These are phyloP conservation scores for Hirschioporus abietinus DNA, from an alignment of 768 basidiomycete genomes.

Conservation along the genomic window DNA sequence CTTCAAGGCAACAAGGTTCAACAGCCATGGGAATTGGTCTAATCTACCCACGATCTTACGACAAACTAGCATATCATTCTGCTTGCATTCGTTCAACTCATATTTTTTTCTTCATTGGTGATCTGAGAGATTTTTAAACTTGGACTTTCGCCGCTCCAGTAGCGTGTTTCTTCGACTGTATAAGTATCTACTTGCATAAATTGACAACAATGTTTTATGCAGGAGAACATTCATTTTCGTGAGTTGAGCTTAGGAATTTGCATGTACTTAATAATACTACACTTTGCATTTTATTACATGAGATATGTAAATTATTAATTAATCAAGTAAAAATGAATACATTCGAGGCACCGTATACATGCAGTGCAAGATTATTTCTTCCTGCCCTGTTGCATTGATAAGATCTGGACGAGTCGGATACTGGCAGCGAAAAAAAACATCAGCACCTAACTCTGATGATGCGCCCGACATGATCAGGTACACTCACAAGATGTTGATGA, in stretches of 20 bases:
- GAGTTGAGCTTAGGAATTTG: not conserved
- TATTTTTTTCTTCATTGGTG: not conserved
- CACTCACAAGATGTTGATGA: conserved; percentile 84
- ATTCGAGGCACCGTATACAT: not conserved
- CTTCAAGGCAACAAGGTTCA: not conserved
- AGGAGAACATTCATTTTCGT: not conserved
- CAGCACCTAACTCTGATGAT: conserved; percentile 7
- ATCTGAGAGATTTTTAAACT: not conserved
- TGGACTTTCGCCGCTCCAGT: not conserved
- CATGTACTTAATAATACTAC: conserved; percentile 3
- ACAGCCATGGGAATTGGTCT: not conserved
- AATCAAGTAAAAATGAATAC: not conserved
- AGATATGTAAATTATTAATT: not conserved
- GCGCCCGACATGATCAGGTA: not conserved
- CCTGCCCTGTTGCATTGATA: conserved; percentile 59
- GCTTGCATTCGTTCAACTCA: not conserved
- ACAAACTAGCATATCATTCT: not conserved
- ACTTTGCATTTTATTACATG: not conserved
- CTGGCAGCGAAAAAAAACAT: conserved; percentile 30
- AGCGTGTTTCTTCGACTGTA: not conserved
- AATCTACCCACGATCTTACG: not conserved
- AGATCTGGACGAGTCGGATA: conserved; percentile 76
- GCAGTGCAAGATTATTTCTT: conserved; percentile 33
- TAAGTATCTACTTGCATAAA: not conserved
- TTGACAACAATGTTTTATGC: not conserved